A percentile compares a stretch with the other conserved stretches of the same genome.
phyloP scores from a whole-genome alignment of 306 rosid genomes.

The Albizia julibrissin region DNA sequence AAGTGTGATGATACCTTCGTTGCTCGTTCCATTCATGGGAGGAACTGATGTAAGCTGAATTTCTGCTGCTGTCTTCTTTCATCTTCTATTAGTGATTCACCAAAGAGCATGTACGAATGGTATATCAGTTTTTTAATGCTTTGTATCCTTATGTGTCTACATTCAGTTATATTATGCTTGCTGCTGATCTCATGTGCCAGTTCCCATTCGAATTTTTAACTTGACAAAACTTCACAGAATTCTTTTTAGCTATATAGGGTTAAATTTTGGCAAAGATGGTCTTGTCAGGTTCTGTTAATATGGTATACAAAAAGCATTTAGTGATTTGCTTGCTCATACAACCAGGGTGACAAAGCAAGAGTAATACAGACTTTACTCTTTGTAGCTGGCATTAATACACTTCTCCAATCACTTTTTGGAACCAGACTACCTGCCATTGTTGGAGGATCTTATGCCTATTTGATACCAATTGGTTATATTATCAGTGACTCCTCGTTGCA shows the following conservation, averaged over 20 bases:
- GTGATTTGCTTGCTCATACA: slow-evolving; percentile 33
- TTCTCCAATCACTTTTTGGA: slow-evolving; percentile 97
- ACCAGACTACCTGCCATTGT: slow-evolving; percentile 93
- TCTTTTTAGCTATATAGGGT: background rate
- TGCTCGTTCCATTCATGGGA: slow-evolving; percentile 89
- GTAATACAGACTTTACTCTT: slow-evolving; percentile 92
- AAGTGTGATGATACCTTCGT: slow-evolving; percentile 89
- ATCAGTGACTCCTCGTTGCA: slow-evolving; percentile 68
- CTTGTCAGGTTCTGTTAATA: background rate
- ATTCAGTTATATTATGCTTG: background rate
- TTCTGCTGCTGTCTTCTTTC: slow-evolving; percentile 4
- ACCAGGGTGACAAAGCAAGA: slow-evolving; percentile 88
- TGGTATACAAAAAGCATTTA: background rate
- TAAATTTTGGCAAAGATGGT: background rate
- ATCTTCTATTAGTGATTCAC: background rate
- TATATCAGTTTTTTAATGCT: background rate
- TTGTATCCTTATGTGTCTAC: background rate
- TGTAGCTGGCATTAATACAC: slow-evolving; percentile 90
- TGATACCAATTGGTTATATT: slow-evolving; percentile 79
- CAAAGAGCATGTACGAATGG: background rate
- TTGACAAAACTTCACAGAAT: background rate
- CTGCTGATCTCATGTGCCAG: background rate
- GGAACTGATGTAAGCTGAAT: slow-evolving; percentile 72
- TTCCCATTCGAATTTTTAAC: background rate
- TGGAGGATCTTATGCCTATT: slow-evolving; percentile 90